These are phyloP conservation scores for Cryptococcus sp. DNA, from an alignment of 1,284 basidiomycete species.

Conservation along the genomic window DNA sequence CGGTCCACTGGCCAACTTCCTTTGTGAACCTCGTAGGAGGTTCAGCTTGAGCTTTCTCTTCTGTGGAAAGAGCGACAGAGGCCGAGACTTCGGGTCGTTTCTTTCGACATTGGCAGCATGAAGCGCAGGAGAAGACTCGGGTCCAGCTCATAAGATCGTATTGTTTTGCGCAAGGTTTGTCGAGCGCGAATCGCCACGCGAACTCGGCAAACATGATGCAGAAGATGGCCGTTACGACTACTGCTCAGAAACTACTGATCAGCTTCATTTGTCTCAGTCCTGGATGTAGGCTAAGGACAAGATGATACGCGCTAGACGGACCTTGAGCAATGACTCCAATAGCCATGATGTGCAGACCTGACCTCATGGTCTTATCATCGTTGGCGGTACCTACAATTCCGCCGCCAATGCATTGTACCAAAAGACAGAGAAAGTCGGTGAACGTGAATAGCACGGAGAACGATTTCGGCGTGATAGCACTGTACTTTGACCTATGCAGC, in stretches of 20 bases:
- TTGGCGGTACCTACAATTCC: conserved; percentile 9
- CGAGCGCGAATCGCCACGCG: neutral
- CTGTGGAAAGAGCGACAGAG: too few species aligned
- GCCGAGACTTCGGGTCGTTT: too few species aligned
- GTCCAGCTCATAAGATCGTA: conserved; percentile 5
- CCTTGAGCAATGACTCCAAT: conserved; percentile 10
- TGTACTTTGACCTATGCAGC: conserved; percentile 1
- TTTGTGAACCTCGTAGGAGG: too few species aligned
- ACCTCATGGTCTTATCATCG: conserved; percentile 2
- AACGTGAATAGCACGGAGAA: conserved; percentile 12
- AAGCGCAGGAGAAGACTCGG: neutral
- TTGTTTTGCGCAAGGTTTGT: neutral
- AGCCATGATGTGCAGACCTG: conserved; percentile 10
- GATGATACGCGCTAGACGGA: neutral
- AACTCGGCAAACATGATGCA: conserved; percentile 9
- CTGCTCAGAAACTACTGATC: neutral
- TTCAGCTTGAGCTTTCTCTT: too few species aligned
- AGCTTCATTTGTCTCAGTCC: neutral
- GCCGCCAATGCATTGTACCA: conserved; percentile 14
- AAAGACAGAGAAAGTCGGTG: conserved; percentile 13
- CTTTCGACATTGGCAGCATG: too few species aligned
- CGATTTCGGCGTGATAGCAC: conserved; percentile 10
- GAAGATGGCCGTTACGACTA: conserved; percentile 6
- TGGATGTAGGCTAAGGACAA: neutral
- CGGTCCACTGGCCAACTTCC: too few species aligned